These are phyloP conservation scores for Pythium utonaiense DNA, from an alignment of 352 stramenopile genomes.

Conservation along the genomic window DNA sequence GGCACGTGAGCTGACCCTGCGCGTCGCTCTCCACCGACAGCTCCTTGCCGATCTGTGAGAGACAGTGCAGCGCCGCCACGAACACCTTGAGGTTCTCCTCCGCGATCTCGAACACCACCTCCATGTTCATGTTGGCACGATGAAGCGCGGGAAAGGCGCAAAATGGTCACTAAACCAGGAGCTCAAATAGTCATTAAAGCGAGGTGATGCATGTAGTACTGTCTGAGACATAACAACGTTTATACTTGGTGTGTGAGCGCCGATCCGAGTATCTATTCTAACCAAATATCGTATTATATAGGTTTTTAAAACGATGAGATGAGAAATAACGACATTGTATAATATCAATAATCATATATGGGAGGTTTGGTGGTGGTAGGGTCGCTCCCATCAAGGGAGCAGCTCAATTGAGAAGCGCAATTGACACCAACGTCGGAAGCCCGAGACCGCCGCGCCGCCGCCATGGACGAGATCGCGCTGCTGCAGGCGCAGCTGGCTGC, in stretches of 20 bases:
- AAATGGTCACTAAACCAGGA: conserved; percentile 3
- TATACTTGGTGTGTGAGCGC: too few species aligned
- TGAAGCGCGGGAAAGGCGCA: neutral
- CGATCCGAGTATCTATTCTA: too few species aligned
- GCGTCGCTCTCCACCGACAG: conserved; percentile 70
- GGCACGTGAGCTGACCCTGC: conserved; percentile 44
- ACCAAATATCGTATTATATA: too few species aligned
- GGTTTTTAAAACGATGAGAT: too few species aligned
- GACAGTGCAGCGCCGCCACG: conserved; percentile 72
- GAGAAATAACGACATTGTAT: neutral
- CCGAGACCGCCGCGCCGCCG: too few species aligned
- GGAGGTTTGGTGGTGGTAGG: too few species aligned
- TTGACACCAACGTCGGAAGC: too few species aligned
- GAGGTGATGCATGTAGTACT: conserved; percentile 3
- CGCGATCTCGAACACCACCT: conserved; percentile 66
- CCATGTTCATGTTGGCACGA: conserved; percentile 30
- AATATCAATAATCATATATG: too few species aligned
- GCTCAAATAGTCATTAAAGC: conserved; percentile 6
- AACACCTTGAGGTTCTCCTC: conserved; percentile 78
- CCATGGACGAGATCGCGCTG: conserved; percentile 82
- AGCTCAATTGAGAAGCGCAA: conserved; percentile 1
- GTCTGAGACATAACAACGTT: conserved; percentile 8
- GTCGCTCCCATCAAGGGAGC: too few species aligned
- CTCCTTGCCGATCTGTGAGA: conserved; percentile 79
- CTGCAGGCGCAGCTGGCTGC: conserved; percentile 76